These are phyloP conservation scores for Scytalidium sp. DNA, from an alignment of 2,329 filamentous ascomycete species.

Conservation along the genomic window DNA sequence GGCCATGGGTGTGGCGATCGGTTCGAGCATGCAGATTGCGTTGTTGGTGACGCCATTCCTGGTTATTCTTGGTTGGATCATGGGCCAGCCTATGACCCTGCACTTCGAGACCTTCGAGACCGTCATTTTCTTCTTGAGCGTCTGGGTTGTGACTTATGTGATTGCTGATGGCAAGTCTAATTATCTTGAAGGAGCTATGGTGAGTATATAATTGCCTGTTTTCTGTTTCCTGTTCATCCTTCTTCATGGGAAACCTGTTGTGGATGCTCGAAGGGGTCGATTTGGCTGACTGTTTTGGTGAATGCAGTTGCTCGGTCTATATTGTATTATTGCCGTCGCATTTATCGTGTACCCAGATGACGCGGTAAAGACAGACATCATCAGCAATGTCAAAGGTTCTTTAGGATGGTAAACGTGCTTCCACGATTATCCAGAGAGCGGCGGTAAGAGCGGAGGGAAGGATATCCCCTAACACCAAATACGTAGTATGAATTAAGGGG, in stretches of 20 bases:
- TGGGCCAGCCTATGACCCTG: constrained; percentile 69
- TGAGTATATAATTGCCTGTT: constrained; percentile 27
- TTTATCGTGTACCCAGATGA: constrained; percentile 60
- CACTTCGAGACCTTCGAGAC: constrained; percentile 82
- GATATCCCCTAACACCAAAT: too few species aligned
- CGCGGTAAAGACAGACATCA: constrained; percentile 13
- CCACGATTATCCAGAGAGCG: too few species aligned
- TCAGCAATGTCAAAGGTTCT: constrained; percentile 3
- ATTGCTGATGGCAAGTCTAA: constrained; percentile 82
- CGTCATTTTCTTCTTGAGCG: constrained; percentile 72
- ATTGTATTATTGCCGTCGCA: constrained; percentile 57
- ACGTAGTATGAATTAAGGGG: too few species aligned
- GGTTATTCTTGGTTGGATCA: constrained; percentile 76
- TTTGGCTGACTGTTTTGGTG: neutral
- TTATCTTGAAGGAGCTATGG: constrained; percentile 78
- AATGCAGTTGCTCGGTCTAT: constrained; percentile 50
- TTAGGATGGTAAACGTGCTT: neutral
- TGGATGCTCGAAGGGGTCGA: neutral
- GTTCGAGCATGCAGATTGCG: constrained; percentile 79
- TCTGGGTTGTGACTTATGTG: constrained; percentile 71
- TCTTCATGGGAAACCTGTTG: neutral
- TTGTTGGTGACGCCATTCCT: constrained; percentile 77
- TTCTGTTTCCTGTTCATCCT: constrained; percentile 1
- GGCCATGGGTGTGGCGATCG: constrained; percentile 78
- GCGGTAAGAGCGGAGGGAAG: too few species aligned